Evolutionary conservation across 2,329 filamentous ascomycete genomes (phyloP).

Genomic region (Fusarium sp.): DNA sequence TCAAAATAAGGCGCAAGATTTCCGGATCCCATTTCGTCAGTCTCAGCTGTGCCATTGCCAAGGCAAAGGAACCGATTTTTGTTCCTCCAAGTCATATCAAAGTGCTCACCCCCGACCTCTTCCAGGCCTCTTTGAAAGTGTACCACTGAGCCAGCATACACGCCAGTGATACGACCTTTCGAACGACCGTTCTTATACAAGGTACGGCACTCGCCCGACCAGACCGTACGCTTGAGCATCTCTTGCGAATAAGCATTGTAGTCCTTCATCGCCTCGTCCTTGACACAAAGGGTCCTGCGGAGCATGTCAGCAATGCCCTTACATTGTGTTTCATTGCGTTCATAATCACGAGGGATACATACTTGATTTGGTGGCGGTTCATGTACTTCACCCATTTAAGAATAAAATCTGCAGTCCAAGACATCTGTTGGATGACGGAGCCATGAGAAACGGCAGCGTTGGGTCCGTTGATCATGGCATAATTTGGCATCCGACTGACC

Average conservation of each 20-base stretch:
- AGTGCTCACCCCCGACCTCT: conserved; percentile 18
- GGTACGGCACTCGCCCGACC: conserved; percentile 10
- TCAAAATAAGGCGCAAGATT: conserved; percentile 11
- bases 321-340: neutral
- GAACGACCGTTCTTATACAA: conserved; percentile 9
- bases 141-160: conserved; percentile 10
- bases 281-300: neutral
- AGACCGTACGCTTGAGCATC: neutral
- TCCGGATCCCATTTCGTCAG: conserved; percentile 1
- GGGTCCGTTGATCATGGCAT: conserved; percentile 6
- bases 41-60: conserved; percentile 8
- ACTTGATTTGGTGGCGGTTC: conserved; percentile 17
- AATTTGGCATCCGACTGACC: conserved; percentile 7
- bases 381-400: conserved; percentile 16
- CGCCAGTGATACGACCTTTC: neutral
- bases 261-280: conserved; percentile 7
- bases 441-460: conserved; percentile 4
- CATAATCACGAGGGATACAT: fast-evolving
- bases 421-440: conserved; percentile 12
- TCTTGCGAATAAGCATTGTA: conserved; percentile 7
- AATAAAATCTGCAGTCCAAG: conserved; percentile 7
- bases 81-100: neutral
- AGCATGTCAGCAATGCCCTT: neutral
- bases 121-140: conserved; percentile 5
- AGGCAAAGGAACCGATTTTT: conserved; percentile 15